These are phyloP conservation scores for Penicillium tannophilum DNA, from an alignment of 495 filamentous ascomycete genomes.

Conservation along the genomic window DNA sequence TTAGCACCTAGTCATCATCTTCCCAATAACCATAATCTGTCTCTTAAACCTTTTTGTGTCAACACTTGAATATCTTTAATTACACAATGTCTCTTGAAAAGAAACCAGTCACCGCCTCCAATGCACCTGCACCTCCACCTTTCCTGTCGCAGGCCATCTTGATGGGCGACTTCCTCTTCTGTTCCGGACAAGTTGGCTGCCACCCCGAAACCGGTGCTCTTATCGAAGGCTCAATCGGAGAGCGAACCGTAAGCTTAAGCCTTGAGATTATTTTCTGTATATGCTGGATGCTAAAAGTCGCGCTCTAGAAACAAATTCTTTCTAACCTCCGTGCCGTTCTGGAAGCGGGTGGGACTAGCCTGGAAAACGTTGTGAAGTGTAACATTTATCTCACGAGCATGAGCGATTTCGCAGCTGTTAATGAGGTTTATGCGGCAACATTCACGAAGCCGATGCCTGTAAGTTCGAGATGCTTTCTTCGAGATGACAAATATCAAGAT, in stretches of 20 bases:
- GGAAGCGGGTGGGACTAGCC: slow-evolving; percentile 60
- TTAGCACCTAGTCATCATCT: too few species aligned
- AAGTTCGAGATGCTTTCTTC: neutral
- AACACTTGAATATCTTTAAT: neutral
- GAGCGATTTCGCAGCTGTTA: slow-evolving; percentile 68
- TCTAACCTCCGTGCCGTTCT: slow-evolving; percentile 67
- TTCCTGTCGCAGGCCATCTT: slow-evolving; percentile 49
- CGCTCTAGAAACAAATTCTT: slow-evolving; percentile 49
- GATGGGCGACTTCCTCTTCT: slow-evolving; percentile 46
- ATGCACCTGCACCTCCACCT: slow-evolving; percentile 42
- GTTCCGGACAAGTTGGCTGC: slow-evolving; percentile 52
- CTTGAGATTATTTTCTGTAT: neutral
- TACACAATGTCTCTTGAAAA: slow-evolving; percentile 17
- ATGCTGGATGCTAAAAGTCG: neutral
- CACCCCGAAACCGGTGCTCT: slow-evolving; percentile 51
- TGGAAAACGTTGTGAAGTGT: slow-evolving; percentile 67
- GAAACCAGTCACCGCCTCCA: slow-evolving; percentile 32
- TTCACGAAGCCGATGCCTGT: slow-evolving; percentile 57
- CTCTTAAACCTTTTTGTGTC: too few species aligned
- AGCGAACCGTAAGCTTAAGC: slow-evolving; percentile 50
- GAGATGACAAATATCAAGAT: neutral
- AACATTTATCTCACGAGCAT: slow-evolving; percentile 72
- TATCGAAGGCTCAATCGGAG: slow-evolving; percentile 55
- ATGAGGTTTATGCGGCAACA: slow-evolving; percentile 57
- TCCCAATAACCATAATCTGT: too few species aligned